Evolutionary conservation across 768 basidiomycete species (phyloP), one percentile per base, ranked within the genome.

Genomic region (Punctularia strigosozonata): DNA sequence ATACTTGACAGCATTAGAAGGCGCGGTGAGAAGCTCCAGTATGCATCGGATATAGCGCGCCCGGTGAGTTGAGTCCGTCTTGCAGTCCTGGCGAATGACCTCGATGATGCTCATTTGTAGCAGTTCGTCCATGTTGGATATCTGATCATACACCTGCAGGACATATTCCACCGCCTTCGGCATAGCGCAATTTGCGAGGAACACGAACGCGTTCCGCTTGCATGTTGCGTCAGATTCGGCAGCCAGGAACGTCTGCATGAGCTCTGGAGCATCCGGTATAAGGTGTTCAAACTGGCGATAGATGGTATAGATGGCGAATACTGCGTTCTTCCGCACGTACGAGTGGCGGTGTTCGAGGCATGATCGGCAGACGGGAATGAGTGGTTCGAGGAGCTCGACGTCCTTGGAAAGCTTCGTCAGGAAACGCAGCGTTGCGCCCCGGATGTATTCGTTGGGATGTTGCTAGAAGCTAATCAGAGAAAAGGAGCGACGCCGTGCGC

Each of bases 391-490:
- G 10, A 98, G 75, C 57, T 99, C 95, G 3, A 77, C 66, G 49
- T 98, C 95, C 58, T 85, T 83, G 14, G 83, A 71, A 38, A 99
- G 83, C 66, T 99, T 99, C 63, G 94, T 88, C 10, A 98, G 72
- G 64, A 92, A 94, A 19, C 95, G 83, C 24, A 98, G 75, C 8
- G 89, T 92, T n/a, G 91, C 88, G 32, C 95, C 95, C 25, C 95
- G 86, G 51, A 99, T 95, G 59, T 97, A 99, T 66, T 99, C 95
- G 52, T 99, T 98, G 6, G 94, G 92, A 53, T 99, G 95, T 91
- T 98, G 92, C 86, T 92, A 46, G 5, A 31, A 46, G 41, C 37
- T 25, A 37, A 34, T 38, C 24, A 24, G 22, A 38, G 35, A 38
- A 17, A 39, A 32, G 6, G 40, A 45, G 25, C 21, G 20, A 21